These are phyloP conservation scores for Tricholoma flavovirens DNA, from an alignment of 768 basidiomycete species.

Conservation along the genomic window DNA sequence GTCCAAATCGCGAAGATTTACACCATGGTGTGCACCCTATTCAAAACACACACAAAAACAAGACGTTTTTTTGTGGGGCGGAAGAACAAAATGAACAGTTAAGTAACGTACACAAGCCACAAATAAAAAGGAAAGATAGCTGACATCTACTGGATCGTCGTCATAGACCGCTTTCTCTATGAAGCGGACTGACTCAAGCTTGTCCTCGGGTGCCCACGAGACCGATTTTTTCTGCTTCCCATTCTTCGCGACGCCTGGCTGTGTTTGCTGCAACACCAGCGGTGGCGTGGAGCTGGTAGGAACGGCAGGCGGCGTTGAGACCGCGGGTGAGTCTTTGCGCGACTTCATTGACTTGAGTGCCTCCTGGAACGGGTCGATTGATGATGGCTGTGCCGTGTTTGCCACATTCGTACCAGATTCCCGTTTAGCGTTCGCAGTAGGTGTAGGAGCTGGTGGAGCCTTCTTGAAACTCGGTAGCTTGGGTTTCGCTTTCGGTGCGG, in stretches of 20 bases:
- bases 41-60: slow-evolving; percentile 29
- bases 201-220: slow-evolving; percentile 69
- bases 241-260: slow-evolving; percentile 29
- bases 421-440: slow-evolving; percentile 35
- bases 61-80: slow-evolving; percentile 4
- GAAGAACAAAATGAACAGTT: slow-evolving; percentile 37
- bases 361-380: slow-evolving; percentile 79
- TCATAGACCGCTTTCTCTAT: slow-evolving; percentile 88
- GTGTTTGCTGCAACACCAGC: background rate
- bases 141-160: slow-evolving; percentile 83
- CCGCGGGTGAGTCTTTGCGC: slow-evolving; percentile 57
- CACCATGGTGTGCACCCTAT: slow-evolving; percentile 68
- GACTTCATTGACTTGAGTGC: slow-evolving; percentile 71
- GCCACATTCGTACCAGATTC: slow-evolving; percentile 48
- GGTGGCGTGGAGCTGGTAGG: slow-evolving; percentile 29
- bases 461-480: slow-evolving; percentile 87
- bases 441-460: slow-evolving; percentile 39
- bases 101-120: slow-evolving; percentile 40
- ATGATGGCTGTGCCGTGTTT: slow-evolving; percentile 70
- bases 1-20: slow-evolving; percentile 81
- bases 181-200: slow-evolving; percentile 68
- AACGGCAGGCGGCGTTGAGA: slow-evolving; percentile 47
- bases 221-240: slow-evolving; percentile 74
- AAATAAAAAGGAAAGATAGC: slow-evolving; percentile 40
- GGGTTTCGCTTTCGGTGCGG: slow-evolving; percentile 77